These are phyloP conservation scores for Chlorella sorokiniana DNA, from an alignment of 139 green algal species.

Conservation along the genomic window DNA sequence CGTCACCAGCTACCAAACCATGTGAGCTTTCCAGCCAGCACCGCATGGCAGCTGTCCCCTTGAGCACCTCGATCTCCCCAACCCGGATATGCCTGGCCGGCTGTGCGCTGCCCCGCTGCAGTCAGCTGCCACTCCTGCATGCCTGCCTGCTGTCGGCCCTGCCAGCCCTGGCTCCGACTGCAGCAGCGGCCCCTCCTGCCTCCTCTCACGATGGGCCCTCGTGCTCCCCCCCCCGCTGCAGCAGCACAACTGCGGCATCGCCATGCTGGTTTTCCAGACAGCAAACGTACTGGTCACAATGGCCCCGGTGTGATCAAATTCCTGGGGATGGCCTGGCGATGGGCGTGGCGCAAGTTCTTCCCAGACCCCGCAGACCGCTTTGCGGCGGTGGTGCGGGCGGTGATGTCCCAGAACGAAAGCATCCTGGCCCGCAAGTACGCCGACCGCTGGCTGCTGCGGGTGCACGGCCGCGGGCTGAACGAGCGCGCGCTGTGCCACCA, in stretches of 20 bases:
- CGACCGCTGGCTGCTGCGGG: slow-evolving; percentile 20
- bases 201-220: no score
- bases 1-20: not conserved
- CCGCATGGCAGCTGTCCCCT: no score
- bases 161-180: no score
- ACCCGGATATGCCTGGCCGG: no score
- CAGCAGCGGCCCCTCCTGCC: no score
- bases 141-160: no score
- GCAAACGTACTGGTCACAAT: not conserved
- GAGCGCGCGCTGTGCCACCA: slow-evolving; percentile 5
- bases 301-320: not conserved
- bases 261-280: slow-evolving; percentile 13
- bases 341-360: not conserved
- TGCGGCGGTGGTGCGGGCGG: not conserved
- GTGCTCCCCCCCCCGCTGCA: no score
- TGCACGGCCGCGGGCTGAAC: slow-evolving; percentile 17
- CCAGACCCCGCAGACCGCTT: not conserved
- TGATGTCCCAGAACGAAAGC: not conserved
- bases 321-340: not conserved
- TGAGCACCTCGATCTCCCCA: no score
- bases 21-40: not conserved
- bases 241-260: slow-evolving; percentile 5
- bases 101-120: no score
- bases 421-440: slow-evolving; percentile 20
- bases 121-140: no score